Percentiles rank a stretch among this genome's conserved stretches.
phyloP scores from a whole-genome alignment of 352 stramenopile species.

The Globisporangium takayamanum region DNA sequence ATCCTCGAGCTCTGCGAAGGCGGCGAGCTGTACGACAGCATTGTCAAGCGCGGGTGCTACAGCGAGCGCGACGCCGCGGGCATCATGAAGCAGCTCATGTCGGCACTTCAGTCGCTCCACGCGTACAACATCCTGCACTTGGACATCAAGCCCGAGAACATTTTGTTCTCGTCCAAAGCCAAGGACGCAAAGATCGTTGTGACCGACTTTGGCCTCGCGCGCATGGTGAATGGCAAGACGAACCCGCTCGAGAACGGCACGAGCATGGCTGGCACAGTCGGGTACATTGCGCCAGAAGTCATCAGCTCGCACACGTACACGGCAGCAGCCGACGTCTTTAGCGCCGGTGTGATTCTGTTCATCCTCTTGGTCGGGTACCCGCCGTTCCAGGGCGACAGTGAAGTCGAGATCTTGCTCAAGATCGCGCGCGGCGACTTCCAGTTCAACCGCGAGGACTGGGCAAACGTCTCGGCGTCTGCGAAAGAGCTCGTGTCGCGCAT shows the following conservation, averaged over 20 bases:
- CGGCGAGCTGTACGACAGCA: slow-evolving; percentile 71
- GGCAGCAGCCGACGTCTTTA: slow-evolving; percentile 68
- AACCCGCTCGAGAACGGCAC: slow-evolving; percentile 54
- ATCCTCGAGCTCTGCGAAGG: slow-evolving; percentile 68
- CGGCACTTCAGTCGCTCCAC: slow-evolving; percentile 56
- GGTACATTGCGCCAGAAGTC: slow-evolving; percentile 75
- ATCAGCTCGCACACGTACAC: slow-evolving; percentile 65
- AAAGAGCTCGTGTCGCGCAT: slow-evolving; percentile 69
- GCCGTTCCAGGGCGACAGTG: slow-evolving; percentile 64
- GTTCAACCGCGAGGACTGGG: slow-evolving; percentile 60
- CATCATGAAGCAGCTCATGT: slow-evolving; percentile 64
- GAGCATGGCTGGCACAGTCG: slow-evolving; percentile 70
- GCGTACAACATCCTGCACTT: slow-evolving; percentile 74
- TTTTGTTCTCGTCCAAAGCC: slow-evolving; percentile 51
- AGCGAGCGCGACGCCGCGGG: slow-evolving; percentile 52
- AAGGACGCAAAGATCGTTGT: slow-evolving; percentile 60
- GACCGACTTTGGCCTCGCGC: slow-evolving; percentile 69
- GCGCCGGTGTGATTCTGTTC: slow-evolving; percentile 75
- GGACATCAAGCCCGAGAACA: slow-evolving; percentile 80
- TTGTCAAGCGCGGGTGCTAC: slow-evolving; percentile 61
- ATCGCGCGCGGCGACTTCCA: slow-evolving; percentile 69
- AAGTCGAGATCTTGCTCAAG: slow-evolving; percentile 75
- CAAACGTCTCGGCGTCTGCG: slow-evolving; percentile 40
- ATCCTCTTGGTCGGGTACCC: slow-evolving; percentile 75
- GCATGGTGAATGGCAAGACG: slow-evolving; percentile 67